Evolutionary conservation across 2,329 filamentous ascomycete species (phyloP).

Genomic region (Bipolaris victoriae): DNA sequence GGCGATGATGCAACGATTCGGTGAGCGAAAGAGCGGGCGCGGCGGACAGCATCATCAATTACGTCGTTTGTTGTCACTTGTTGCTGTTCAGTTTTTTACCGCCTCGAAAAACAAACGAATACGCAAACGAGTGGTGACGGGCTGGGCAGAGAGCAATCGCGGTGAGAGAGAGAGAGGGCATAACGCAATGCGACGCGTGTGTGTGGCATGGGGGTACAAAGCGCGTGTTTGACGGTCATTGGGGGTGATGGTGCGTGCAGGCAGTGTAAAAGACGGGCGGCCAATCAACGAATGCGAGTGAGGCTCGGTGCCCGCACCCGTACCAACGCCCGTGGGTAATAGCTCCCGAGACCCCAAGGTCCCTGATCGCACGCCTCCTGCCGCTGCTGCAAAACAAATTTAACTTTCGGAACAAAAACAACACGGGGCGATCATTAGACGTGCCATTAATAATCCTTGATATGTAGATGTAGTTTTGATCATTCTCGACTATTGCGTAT

Average conservation of each 20-base stretch:
- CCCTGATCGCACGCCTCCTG: background rate
- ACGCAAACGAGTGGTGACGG: background rate
- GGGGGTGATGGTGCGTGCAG: background rate
- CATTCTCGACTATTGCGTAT: background rate
- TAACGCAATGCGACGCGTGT: constrained; percentile 9
- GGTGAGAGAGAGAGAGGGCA: background rate
- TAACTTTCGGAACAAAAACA: background rate
- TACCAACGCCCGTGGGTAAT: background rate
- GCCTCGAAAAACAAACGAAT: background rate
- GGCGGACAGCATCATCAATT: background rate
- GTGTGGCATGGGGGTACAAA: background rate
- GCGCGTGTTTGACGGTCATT: constrained; percentile 7
- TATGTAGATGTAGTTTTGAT: background rate
- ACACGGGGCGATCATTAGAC: background rate
- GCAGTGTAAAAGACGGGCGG: background rate
- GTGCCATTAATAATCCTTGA: background rate
- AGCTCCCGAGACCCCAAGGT: background rate
- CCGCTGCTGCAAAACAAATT: background rate
- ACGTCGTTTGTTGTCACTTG: background rate
- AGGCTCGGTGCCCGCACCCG: constrained; percentile 1
- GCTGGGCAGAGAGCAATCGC: background rate
- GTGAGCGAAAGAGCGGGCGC: background rate
- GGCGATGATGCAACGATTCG: background rate
- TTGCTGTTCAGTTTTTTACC: background rate
- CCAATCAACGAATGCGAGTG: background rate